phyloP scores from a whole-genome alignment of 495 filamentous ascomycete genomes.

The Xylaria acuta region DNA sequence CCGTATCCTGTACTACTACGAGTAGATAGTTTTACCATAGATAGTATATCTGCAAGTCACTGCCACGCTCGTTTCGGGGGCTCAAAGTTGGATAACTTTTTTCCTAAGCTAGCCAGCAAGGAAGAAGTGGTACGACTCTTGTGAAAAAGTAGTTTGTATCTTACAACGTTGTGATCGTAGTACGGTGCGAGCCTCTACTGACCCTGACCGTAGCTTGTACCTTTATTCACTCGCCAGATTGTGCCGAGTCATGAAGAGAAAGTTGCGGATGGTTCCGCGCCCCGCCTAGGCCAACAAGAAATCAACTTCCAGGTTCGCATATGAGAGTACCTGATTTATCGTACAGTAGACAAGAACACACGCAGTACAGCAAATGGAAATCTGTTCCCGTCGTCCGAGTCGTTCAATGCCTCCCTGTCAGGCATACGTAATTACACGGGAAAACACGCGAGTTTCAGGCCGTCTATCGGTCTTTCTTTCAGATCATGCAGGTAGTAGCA shows the following conservation, averaged over 20 bases:
- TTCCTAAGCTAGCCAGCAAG: neutral
- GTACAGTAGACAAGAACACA: neutral
- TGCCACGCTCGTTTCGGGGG: neutral
- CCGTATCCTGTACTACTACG: neutral
- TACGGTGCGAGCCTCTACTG: neutral
- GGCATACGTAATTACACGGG: neutral
- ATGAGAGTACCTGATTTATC: neutral
- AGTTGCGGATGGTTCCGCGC: slow-evolving; percentile 12
- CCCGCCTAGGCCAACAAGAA: neutral
- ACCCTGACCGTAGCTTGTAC: no score
- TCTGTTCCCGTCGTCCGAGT: neutral
- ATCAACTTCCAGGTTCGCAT: no score
- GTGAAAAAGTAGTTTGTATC: neutral
- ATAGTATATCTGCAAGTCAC: neutral
- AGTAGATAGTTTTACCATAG: neutral
- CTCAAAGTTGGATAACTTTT: neutral
- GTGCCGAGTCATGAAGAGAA: slow-evolving; percentile 3
- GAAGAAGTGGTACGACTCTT: neutral
- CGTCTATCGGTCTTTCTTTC: neutral
- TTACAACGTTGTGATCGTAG: neutral
- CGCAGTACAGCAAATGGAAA: neutral
- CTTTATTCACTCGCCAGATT: neutral
- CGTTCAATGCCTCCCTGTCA: neutral
- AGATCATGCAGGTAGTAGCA: neutral
- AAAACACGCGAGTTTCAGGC: neutral